phyloP scores from a whole-genome alignment of 2,329 filamentous ascomycete genomes.

The Colletotrichum liaoningense region DNA sequence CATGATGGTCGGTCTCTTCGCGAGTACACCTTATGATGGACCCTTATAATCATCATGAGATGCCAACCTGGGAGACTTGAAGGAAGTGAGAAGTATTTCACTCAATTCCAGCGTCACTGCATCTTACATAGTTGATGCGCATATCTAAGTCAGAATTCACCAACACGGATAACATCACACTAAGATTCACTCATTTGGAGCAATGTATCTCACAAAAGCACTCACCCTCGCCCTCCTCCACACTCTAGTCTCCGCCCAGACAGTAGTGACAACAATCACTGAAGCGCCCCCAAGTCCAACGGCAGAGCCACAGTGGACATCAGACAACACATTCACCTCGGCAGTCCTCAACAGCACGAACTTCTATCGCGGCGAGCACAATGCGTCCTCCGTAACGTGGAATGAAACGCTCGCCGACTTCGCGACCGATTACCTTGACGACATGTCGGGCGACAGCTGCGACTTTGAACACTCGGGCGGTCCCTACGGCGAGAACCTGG shows the following conservation, averaged over 20 bases:
- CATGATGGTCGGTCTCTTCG: neutral
- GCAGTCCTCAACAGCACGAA: slow-evolving; percentile 76
- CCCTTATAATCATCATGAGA: neutral
- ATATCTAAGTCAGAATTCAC: neutral
- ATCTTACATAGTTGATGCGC: neutral
- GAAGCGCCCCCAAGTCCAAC: slow-evolving; percentile 39
- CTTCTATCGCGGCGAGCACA: slow-evolving; percentile 71
- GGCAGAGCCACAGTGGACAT: slow-evolving; percentile 45
- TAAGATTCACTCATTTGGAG: neutral
- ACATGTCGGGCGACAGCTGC: slow-evolving; percentile 45
- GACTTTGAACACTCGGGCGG: slow-evolving; percentile 68
- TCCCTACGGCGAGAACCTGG: slow-evolving; percentile 80
- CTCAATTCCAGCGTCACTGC: neutral
- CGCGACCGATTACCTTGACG: slow-evolving; percentile 61
- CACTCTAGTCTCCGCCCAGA: neutral
- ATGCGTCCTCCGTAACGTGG: slow-evolving; percentile 70
- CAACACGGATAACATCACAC: neutral
- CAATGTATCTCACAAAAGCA: neutral
- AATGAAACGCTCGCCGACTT: slow-evolving; percentile 71
- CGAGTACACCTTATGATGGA: neutral
- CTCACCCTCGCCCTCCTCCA: neutral
- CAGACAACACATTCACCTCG: slow-evolving; percentile 54
- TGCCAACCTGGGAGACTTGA: neutral
- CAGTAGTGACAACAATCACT: slow-evolving; percentile 40
- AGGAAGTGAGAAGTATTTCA: neutral